Base-by-base conservation (phyloP, 1,139 yeast species). In the Pichia inconspicua region DNA sequence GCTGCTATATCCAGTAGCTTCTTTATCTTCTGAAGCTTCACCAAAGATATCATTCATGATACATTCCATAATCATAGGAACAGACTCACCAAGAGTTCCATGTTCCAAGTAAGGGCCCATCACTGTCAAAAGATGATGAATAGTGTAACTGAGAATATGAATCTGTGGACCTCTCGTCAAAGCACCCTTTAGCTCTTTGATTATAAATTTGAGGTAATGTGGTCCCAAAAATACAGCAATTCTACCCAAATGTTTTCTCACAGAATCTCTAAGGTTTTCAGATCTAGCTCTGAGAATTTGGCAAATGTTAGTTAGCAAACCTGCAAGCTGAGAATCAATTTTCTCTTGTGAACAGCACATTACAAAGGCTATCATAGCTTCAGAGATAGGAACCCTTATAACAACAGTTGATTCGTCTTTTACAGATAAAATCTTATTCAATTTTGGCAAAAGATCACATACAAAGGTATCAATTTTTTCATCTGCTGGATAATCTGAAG, bases 11-110 rank as follows among this genome's bases (percentile, higher is more conserved):
- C 90, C 96, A 54, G 89, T 97, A 15, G 94, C 90, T 57, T 92
- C 98, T 63, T 94, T 92, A 62, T 92, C 98, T 60, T 84, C 84
- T 37, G 97, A 96, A 9, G 96, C 88, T 6, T 84, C 78, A 17
- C 98, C 99, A 66, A 92, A 90, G 3, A 81, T 77, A 60, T 92
- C 97, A 61, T 89, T 96, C 96, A 92, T 90, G 35, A 90, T 75
- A 35, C 89, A 72, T 28, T 78, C 82, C 53, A 84, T 81, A 17
- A 90, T 68, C 46, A 84, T 58, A 3, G 68, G 69, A 8, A 82
- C 77, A 25, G 84, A 75, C 25, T 79, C 84, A 63, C 89, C 92
- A 44, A 92, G 69, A 53, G 86, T 95, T 6, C 96, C 95, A 52
- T 78, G 85, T 1, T 63, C 53, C 44, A 89, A 65, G 14, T 49